phyloP scores from a whole-genome alignment of 163 green algal genomes.

The Chlorella variabilis region DNA sequence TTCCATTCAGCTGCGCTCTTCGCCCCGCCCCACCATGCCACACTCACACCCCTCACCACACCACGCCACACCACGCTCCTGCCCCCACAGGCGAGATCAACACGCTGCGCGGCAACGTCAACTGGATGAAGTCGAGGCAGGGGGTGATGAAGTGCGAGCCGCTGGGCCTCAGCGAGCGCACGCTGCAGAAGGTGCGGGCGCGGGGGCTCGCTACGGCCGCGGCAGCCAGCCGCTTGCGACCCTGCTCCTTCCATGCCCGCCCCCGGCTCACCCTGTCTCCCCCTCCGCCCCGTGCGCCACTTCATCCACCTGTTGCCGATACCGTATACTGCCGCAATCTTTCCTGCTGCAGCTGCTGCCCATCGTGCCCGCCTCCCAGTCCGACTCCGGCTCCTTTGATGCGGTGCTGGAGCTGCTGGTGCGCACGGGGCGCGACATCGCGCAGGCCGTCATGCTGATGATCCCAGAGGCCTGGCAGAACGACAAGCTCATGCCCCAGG shows the following conservation, averaged over 20 bases:
- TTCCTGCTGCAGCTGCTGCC: slow-evolving; percentile 72
- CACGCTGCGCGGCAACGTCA: slow-evolving; percentile 92
- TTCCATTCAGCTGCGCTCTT: too few relatives aligned
- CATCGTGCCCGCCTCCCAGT: slow-evolving; percentile 83
- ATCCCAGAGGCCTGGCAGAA: slow-evolving; percentile 97
- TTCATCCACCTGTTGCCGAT: too few relatives aligned
- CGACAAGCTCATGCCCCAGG: slow-evolving; percentile 80
- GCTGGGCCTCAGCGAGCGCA: slow-evolving; percentile 74
- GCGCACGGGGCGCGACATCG: slow-evolving; percentile 60
- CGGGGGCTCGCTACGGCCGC: neutral
- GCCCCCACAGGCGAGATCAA: slow-evolving; percentile 88
- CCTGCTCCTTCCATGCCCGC: neutral
- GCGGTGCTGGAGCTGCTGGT: slow-evolving; percentile 92
- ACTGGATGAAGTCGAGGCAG: slow-evolving; percentile 95
- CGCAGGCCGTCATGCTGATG: slow-evolving; percentile 88
- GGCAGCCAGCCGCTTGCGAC: neutral
- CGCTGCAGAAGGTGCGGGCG: slow-evolving; percentile 60
- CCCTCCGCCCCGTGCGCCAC: too few relatives aligned
- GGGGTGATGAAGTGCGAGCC: slow-evolving; percentile 82
- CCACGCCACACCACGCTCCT: too few relatives aligned
- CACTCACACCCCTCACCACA: neutral
- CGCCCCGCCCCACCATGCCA: too few relatives aligned
- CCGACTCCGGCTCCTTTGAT: slow-evolving; percentile 92
- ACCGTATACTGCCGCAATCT: too few relatives aligned
- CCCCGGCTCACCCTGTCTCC: neutral